Evolutionary conservation across 768 basidiomycete genomes (phyloP), one percentile per base, ranked within the genome.

Genomic region (Pisolithus sp.): DNA sequence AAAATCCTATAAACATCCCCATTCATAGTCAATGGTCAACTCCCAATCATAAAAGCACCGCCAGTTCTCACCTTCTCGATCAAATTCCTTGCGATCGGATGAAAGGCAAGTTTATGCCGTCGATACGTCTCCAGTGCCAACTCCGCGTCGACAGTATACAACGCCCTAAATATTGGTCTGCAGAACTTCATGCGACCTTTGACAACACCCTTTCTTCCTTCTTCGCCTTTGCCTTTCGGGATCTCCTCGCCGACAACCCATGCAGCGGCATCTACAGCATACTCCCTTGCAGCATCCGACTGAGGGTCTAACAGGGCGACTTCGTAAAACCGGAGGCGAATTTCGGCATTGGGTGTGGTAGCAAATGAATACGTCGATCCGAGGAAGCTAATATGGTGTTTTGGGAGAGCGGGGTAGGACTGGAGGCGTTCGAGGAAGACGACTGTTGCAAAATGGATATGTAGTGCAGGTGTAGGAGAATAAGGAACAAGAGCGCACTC

Each of bases 141-240:
- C 34, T 61, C 59, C 44, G 63, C 60, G 59, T 90, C 72, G 20
- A 83, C 82, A 52, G 74, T 74, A 28, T 62, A 67, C 18, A 82
- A 76, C 0, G 71, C 78, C 34, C 79, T 68, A 61, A 90, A 82
- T 5, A 80, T 68, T 0, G 86, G 84, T 44, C 89, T 68, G 66
- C 89, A 90, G 71, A 89, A 89, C 63, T 91, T 90, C 88, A 90
- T 90, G 31, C 89, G 74, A 10, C 89, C 89, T 59, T 87, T 85
- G 51, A 91, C 70, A 24, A 79, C 68, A 1, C 78, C 82, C 23
- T 75, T 76, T 23, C 73, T 81, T 57, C 83, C 72, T 13, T 45
- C 46, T n/a, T 62, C 69, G 34, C 34, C 13, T 4, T 13, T 2
- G 34, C 34, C 34, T 12, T 13, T 34, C 12, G 34, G 12, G 12